These are phyloP conservation scores for Candida nanaspora DNA, from an alignment of 805 yeast species.

Conservation along the genomic window DNA sequence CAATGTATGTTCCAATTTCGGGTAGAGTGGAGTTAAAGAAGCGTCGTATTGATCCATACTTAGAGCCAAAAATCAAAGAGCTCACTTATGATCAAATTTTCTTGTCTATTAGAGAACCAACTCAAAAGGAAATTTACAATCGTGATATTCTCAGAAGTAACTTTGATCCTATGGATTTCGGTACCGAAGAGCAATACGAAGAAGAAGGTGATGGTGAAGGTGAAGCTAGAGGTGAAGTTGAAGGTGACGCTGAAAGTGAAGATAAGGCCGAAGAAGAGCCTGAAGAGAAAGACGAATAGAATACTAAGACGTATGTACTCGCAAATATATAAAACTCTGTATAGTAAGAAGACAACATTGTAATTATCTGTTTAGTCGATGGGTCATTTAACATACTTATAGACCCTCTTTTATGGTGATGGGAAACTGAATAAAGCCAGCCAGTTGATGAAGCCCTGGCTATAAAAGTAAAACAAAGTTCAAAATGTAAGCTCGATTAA, in stretches of 20 bases:
- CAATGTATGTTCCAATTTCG: constrained; percentile 69
- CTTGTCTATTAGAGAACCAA: constrained; percentile 62
- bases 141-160: constrained; percentile 64
- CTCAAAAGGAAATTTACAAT: constrained; percentile 55
- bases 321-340: too few relatives aligned
- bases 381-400: too few relatives aligned
- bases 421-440: too few relatives aligned
- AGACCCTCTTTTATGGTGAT: too few relatives aligned
- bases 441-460: too few relatives aligned
- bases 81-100: constrained; percentile 56
- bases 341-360: too few relatives aligned
- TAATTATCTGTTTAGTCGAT: too few relatives aligned
- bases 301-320: too few relatives aligned
- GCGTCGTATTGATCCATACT: constrained; percentile 62
- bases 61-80: constrained; percentile 48
- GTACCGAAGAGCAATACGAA: constrained; percentile 50
- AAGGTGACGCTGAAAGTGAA: constrained; percentile 4
- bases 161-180: constrained; percentile 76
- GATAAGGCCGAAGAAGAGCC: background rate
- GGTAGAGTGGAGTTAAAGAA: constrained; percentile 79
- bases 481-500: too few relatives aligned
- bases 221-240: constrained; percentile 21
- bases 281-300: background rate
- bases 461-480: too few relatives aligned
- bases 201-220: constrained; percentile 30